Base-by-base conservation (phyloP, 495 filamentous ascomycete genomes). In the Niebla homalea region DNA sequence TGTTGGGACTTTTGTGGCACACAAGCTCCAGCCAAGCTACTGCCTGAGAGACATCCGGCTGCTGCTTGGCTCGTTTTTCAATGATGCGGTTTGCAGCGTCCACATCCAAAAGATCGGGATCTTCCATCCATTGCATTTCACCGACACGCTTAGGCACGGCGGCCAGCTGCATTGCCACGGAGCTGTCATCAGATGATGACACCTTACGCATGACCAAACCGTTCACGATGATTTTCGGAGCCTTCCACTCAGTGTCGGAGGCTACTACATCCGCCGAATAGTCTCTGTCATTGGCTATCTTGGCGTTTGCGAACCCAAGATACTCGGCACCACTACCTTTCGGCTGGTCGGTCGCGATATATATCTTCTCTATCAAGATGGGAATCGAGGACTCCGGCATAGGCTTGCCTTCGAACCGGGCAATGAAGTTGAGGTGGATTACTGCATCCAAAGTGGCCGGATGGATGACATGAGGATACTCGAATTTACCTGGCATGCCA, bases 171-270 rank as follows among this genome's bases (percentile, higher is more conserved):
- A 32, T 32, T 2, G 5, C 7, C 29, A 32, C 29, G 29, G 29
- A 32, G 29, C 29, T 32, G 4, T 32, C 29, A 12, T 32, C 29
- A 1, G 29, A 32, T 2, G 39, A 42, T 51, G 36, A 47, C 16
- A 56, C 37, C 5, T 37, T 43, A 6, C 44, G 35, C 21, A 43
- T 19, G 25, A 53, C 53, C 16, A 43, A 23, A 18, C 16, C 11
- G 21, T 29, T 46, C 23, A 46, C 43, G 16, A 32, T 46, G 23
- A 81, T 72, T 67, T 81, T 78, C 51, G 81, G 80, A 10, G 71
- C 72, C 53, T 78, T 75, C 59, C 73, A 72, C 47, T 81, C 79
- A 46, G 81, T 78, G 40, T 85, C 83, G 23, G 77, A 73, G 50
- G 74, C 76, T 32, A 89, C 60, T 67, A 76, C 61, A 8, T 67